These are phyloP conservation scores for Thelephora ganbajun DNA, from an alignment of 768 basidiomycete genomes.

Conservation along the genomic window DNA sequence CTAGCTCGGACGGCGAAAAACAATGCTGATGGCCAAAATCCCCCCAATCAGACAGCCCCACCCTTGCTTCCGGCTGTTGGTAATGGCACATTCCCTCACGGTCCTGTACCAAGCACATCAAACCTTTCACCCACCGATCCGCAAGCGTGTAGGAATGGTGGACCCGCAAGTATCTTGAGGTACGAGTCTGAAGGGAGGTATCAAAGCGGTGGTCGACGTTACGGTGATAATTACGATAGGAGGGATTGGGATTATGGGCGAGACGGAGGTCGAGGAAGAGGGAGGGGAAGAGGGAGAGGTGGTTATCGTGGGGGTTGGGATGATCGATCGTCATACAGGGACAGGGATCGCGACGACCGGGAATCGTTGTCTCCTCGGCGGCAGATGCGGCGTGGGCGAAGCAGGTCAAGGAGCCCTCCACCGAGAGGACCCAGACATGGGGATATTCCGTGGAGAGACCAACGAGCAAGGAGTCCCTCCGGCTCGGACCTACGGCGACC, in stretches of 20 bases:
- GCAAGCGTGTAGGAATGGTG: no score
- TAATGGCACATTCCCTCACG: no score
- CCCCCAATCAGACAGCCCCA: no score
- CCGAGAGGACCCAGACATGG: slow-evolving; percentile 31
- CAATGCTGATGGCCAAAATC: not conserved
- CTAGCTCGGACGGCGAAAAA: slow-evolving; percentile 47
- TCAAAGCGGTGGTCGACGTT: no score
- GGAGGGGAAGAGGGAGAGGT: not conserved
- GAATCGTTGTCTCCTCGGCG: slow-evolving; percentile 3
- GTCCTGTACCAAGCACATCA: no score
- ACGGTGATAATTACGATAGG: not conserved
- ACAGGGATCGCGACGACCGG: not conserved
- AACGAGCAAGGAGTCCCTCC: slow-evolving; percentile 4
- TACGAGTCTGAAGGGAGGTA: no score
- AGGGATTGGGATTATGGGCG: not conserved
- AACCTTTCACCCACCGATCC: no score
- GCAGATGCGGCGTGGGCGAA: slow-evolving; percentile 30
- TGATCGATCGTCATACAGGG: not conserved
- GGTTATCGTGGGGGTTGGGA: not conserved
- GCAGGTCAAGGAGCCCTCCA: slow-evolving; percentile 66
- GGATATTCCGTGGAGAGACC: slow-evolving; percentile 12
- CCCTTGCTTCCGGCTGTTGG: no score
- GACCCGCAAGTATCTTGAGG: not conserved
- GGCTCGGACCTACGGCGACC: slow-evolving; percentile 11
- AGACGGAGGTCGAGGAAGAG: not conserved